Evolutionary conservation across 1,139 yeast species (phyloP), one percentile per base, ranked within the genome.

Genomic region (Magnusiomyces tetraspermus): DNA sequence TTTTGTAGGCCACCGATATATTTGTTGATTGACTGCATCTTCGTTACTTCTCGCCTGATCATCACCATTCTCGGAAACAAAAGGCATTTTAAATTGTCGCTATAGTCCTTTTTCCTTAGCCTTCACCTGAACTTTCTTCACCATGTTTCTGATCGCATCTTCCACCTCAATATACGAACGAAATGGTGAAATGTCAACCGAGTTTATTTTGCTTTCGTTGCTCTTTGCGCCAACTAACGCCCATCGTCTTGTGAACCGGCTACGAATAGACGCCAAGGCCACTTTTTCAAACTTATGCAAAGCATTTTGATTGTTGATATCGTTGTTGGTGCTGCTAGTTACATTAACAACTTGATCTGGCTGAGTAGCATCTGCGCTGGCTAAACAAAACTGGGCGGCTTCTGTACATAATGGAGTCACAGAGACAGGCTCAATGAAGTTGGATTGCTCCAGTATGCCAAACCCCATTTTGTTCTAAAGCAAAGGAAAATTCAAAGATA

Each of bases 151-250:
- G n/a, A 45, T 33, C 5, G 22, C 22, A 30, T 45, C 48, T 31
- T 45, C 48, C 8, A 45, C 38, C 31, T 45, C 48, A 19, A 45
- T 45, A 28, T 33, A 33, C 13, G 48, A n/a, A 30, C 31, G 23
- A 13, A 45, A 45, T 4, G 48, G 48, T n/a, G 48, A 19, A 38
- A 45, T 45, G 28, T 30, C 31, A 13, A 45, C 48, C 5, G 48
- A 19, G 10, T 19, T 26, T 4, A 45, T 13, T 31, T 45, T 30
- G 17, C 24, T 21, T 19, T 23, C 31, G 28, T 15, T 22, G 28
- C 23, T 17, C 23, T 42, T 42, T 23, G 45, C 28, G 23, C 23
- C 45, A 15, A 42, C 19, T 10, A 42, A 30, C 8, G 23, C 45
- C 45, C 48, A 31, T 33, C 38, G 17, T 45, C 26, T 45, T 17